Evolutionary conservation across 2,329 filamentous ascomycete genomes (phyloP), one percentile per base, ranked within the genome.

Genomic region (Exutisphaerella laricina): DNA sequence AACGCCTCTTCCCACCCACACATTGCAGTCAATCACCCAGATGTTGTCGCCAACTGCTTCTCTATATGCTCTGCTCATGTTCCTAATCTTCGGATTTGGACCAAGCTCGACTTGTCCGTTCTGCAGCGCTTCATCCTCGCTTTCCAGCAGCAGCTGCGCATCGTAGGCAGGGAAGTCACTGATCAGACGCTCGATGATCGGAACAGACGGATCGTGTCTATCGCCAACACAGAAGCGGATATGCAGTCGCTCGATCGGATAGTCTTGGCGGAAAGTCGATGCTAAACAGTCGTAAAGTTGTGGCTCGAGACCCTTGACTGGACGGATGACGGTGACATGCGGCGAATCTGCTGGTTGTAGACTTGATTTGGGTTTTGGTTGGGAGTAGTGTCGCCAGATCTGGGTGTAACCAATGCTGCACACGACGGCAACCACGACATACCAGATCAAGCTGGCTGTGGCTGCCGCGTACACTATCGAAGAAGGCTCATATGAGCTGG

Each of bases 41-140:
- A 98, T 74, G 18, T 97, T 75, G 60, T 96, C 88, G 1, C 85
- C 84, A 51, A 83, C 82, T 1, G 88, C 87, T 60, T 97, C 89
- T 20, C 88, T 73, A 61, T 96, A 98, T 2, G 88, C 89, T 31
- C 88, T 79, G 62, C 89, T 96, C 73, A 97, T 87, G 63, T 98
- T 98, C 38, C 92, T 77, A 56, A 98, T 94, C 71, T 98, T 98
- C n/a, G 92, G 92, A 59, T 98, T 98, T 1, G 92, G 92, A 0
- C 94, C 94, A 43, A 97, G 74, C 17, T 48, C 45, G 12, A 31
- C 31, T 34, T 73, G 66, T 40, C 73, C 74, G 21, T 73, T 75
- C 40, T 79, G 75, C 6, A 94, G 69, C 21, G 79, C 64, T 0
- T 84, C 79, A 61, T 95, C 88, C 46, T 94, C 84, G 37, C 85